Evolutionary conservation across 139 green algal genomes (phyloP).

Genomic region (Marvania coccoides): DNA sequence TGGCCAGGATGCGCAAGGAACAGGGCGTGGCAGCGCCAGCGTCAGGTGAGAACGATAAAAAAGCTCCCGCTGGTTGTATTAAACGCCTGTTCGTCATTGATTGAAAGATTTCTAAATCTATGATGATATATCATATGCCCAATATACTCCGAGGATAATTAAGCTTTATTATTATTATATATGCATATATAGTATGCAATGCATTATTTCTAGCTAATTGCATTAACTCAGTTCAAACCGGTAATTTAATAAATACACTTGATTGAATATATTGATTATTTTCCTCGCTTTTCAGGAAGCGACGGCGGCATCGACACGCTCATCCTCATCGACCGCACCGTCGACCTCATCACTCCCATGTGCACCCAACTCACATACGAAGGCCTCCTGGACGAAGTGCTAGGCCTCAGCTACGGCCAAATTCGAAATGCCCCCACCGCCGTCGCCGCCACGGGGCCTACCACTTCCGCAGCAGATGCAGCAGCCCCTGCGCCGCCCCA

Average conservation of each 20-base stretch:
- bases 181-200: too few relatives aligned
- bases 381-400: conserved; percentile 87
- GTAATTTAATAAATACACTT: too few relatives aligned
- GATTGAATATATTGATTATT: neutral
- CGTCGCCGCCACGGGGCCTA: neutral
- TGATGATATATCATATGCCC: too few relatives aligned
- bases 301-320: conserved; percentile 34
- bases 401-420: conserved; percentile 57
- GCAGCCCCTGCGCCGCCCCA: neutral
- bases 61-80: neutral
- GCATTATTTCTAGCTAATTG: too few relatives aligned
- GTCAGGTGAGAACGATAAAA: neutral
- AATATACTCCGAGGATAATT: too few relatives aligned
- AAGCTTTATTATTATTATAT: too few relatives aligned
- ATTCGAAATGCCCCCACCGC: neutral
- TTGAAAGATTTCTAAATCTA: too few relatives aligned
- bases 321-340: conserved; percentile 74
- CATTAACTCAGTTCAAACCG: too few relatives aligned
- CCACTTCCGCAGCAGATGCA: neutral
- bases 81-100: too few relatives aligned
- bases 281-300: neutral
- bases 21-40: conserved; percentile 21
- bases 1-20: conserved; percentile 62
- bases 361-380: conserved; percentile 96
- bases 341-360: conserved; percentile 83